Evolutionary conservation across 2,329 filamentous ascomycete species (phyloP).

Genomic region (Diaporthe velutina): DNA sequence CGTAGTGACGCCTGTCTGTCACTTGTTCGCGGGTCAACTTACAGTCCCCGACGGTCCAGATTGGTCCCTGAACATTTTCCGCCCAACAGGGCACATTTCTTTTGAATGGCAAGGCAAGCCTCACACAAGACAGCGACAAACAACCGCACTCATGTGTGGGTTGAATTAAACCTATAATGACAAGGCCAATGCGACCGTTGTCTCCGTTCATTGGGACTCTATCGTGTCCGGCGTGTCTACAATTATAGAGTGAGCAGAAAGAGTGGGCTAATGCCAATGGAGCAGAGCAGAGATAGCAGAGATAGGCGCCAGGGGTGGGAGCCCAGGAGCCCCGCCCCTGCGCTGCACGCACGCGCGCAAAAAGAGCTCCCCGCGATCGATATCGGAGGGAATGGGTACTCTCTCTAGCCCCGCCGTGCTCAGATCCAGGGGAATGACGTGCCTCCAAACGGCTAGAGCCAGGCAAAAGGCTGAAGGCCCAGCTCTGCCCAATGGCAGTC

Average conservation of each 20-base stretch:
- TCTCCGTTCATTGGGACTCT: too few relatives aligned
- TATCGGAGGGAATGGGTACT: slow-evolving; percentile 30
- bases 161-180: not conserved
- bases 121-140: not conserved
- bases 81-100: too few relatives aligned
- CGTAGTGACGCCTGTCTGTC: too few relatives aligned
- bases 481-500: slow-evolving; percentile 21
- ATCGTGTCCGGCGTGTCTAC: too few relatives aligned
- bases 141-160: not conserved
- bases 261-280: too few relatives aligned
- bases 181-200: not conserved
- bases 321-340: not conserved
- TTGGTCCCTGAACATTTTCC: too few relatives aligned
- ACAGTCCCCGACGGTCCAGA: too few relatives aligned
- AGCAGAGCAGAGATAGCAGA: not conserved
- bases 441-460: slow-evolving; percentile 17
- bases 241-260: too few relatives aligned
- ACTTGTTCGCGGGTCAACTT: too few relatives aligned
- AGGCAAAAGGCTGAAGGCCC: slow-evolving; percentile 17
- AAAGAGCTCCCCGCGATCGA: slow-evolving; percentile 28
- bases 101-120: too few relatives aligned
- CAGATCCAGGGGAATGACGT: slow-evolving; percentile 31
- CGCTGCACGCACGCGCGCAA: not conserved
- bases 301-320: not conserved
- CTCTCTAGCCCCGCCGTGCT: slow-evolving; percentile 5